Percentiles rank a stretch among this genome's conserved stretches.
phyloP scores from a whole-genome alignment of 768 basidiomycete species.

The Paxillus involutus region DNA sequence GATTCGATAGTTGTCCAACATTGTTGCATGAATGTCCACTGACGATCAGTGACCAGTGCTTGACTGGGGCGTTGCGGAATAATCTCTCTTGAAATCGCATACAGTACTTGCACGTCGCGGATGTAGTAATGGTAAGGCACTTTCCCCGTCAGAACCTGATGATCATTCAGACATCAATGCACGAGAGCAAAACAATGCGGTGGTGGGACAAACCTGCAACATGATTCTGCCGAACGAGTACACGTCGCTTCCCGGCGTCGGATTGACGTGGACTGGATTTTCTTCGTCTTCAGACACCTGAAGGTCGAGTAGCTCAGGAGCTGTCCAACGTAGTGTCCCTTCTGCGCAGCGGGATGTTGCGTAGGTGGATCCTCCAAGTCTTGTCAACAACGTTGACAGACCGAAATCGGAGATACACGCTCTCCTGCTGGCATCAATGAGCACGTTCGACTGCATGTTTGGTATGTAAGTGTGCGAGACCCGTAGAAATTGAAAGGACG shows the following conservation, averaged over 20 bases:
- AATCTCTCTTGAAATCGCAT: not conserved
- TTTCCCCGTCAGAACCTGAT: not conserved
- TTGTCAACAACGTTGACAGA: constrained; percentile 33
- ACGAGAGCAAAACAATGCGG: not conserved
- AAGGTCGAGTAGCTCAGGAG: constrained; percentile 36
- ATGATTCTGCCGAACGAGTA: constrained; percentile 31
- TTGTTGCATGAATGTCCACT: constrained; percentile 4
- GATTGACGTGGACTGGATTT: not conserved
- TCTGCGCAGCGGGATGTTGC: constrained; percentile 26
- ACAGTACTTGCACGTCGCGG: constrained; percentile 1
- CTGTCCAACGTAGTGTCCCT: constrained; percentile 43
- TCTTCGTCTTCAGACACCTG: constrained; percentile 5
- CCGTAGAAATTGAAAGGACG: too few species aligned
- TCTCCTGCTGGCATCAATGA: too few species aligned
- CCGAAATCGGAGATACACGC: too few species aligned
- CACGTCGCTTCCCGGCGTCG: constrained; percentile 6
- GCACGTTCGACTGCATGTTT: too few species aligned
- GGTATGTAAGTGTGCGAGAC: too few species aligned
- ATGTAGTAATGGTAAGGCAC: not conserved
- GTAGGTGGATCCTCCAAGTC: constrained; percentile 31
- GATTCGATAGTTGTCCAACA: not conserved
- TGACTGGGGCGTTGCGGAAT: not conserved
- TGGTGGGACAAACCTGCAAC: constrained; percentile 11
- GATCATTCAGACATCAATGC: not conserved
- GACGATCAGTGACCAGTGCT: not conserved